Conservation (phyloP, 176 grass and related monocot genomes). For the Triticum urartu region DNA sequence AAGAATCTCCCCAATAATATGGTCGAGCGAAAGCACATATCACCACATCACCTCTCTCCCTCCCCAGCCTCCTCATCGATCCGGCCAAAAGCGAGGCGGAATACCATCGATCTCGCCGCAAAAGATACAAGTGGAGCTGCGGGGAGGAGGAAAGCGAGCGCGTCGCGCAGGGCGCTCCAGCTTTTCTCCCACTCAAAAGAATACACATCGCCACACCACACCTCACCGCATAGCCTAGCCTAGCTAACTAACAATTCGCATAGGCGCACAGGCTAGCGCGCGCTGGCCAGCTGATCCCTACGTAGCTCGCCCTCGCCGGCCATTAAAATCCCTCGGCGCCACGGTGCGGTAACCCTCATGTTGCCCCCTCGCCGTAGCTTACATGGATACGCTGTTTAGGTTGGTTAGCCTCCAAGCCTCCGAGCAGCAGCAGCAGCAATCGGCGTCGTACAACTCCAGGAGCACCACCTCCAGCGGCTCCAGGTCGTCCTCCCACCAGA, state of each 20-base stretch:
- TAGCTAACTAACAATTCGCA: slow-evolving; percentile 1
- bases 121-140: slow-evolving; percentile 45
- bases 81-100: slow-evolving; percentile 51
- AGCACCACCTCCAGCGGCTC: slow-evolving; percentile 89
- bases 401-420: slow-evolving; percentile 90
- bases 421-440: slow-evolving; percentile 68
- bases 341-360: slow-evolving; percentile 40
- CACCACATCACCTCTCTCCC: not conserved
- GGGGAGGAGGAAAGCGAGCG: slow-evolving; percentile 21
- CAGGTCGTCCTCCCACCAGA: slow-evolving; percentile 67
- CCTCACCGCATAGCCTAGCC: not conserved
- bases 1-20: not conserved
- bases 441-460: slow-evolving; percentile 80
- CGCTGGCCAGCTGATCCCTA: not conserved
- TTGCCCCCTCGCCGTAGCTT: slow-evolving; percentile 45
- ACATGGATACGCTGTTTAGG: slow-evolving; percentile 97
- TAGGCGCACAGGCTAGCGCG: slow-evolving; percentile 6
- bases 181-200: slow-evolving; percentile 47
- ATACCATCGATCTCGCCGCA: slow-evolving; percentile 45
- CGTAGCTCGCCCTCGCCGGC: slow-evolving; percentile 23
- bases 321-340: slow-evolving; percentile 56
- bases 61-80: slow-evolving; percentile 33
- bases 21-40: not conserved
- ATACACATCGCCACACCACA: slow-evolving; percentile 2
- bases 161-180: slow-evolving; percentile 12